Percentiles rank a stretch among this genome's conserved stretches.
These are phyloP conservation scores for Cryptococcus wingfieldii DNA, from an alignment of 1,284 basidiomycete genomes.

Conservation along the genomic window DNA sequence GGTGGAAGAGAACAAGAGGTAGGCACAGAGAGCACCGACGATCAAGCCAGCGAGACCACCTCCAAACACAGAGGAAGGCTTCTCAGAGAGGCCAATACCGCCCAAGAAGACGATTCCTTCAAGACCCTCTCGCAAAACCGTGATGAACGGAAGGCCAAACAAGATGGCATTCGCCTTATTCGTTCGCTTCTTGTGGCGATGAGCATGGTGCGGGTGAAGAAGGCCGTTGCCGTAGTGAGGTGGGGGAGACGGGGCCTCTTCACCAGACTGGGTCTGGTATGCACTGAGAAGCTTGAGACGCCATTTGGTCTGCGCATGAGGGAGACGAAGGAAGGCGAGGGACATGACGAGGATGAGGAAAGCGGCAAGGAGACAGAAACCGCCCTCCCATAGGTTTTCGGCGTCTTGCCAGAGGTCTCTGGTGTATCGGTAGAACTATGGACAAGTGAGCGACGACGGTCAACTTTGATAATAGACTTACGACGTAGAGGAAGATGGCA, in stretches of 20 bases:
- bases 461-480: slow-evolving; percentile 17
- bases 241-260: slow-evolving; percentile 12
- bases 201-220: slow-evolving; percentile 1
- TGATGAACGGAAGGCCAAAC: slow-evolving; percentile 77
- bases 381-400: slow-evolving; percentile 62
- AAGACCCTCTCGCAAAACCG: slow-evolving; percentile 82
- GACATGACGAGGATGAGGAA: slow-evolving; percentile 57
- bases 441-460: neutral
- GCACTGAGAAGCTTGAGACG: slow-evolving; percentile 72
- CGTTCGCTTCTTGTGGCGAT: slow-evolving; percentile 9
- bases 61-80: slow-evolving; percentile 14
- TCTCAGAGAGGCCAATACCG: slow-evolving; percentile 54
- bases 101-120: slow-evolving; percentile 88
- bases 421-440: slow-evolving; percentile 50
- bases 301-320: slow-evolving; percentile 78
- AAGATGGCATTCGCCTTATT: slow-evolving; percentile 53
- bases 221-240: slow-evolving; percentile 5
- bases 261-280: slow-evolving; percentile 54
- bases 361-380: slow-evolving; percentile 68
- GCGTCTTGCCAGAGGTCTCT: slow-evolving; percentile 57
- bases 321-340: slow-evolving; percentile 68
- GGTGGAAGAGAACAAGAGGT: slow-evolving; percentile 29
- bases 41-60: slow-evolving; percentile 67
- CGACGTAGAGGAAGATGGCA: slow-evolving; percentile 50
- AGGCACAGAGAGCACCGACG: slow-evolving; percentile 56